phyloP scores from a whole-genome alignment of 345 rosid genomes.

The Aquilaria yunnanensis region DNA sequence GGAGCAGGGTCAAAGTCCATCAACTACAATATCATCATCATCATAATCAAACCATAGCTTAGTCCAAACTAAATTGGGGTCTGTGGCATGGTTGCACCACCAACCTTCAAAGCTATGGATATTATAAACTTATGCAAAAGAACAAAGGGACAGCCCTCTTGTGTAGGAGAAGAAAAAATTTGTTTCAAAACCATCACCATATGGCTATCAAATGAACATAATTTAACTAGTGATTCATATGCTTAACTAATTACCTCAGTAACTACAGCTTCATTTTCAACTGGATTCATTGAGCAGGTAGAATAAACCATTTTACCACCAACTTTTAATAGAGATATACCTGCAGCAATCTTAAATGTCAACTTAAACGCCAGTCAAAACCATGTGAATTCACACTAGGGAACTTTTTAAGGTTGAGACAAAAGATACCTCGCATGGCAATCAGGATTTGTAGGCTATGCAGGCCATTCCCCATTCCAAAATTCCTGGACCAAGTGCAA shows the following conservation, averaged over 20 bases:
- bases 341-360: constrained; percentile 30
- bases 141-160: no score
- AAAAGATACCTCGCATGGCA: constrained; percentile 73
- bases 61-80: no score
- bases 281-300: constrained; percentile 97
- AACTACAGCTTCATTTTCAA: constrained; percentile 97
- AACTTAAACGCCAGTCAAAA: background rate
- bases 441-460: constrained; percentile 84
- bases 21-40: no score
- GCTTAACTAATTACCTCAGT: constrained; percentile 53
- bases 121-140: no score
- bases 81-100: no score
- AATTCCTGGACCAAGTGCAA: constrained; percentile 43
- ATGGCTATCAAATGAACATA: no score
- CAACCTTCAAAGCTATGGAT: no score
- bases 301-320: constrained; percentile 99
- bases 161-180: no score
- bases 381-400: background rate
- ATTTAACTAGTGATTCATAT: background rate
- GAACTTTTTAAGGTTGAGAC: background rate
- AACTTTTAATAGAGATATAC: constrained; percentile 74
- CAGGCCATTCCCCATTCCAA: constrained; percentile 87
- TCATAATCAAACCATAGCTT: no score
- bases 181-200: no score
- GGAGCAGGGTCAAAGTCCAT: no score